Evolutionary conservation across 352 stramenopile genomes (phyloP), one percentile per base, ranked within the genome.

Genomic region (Globisporangium acanthophoron): DNA sequence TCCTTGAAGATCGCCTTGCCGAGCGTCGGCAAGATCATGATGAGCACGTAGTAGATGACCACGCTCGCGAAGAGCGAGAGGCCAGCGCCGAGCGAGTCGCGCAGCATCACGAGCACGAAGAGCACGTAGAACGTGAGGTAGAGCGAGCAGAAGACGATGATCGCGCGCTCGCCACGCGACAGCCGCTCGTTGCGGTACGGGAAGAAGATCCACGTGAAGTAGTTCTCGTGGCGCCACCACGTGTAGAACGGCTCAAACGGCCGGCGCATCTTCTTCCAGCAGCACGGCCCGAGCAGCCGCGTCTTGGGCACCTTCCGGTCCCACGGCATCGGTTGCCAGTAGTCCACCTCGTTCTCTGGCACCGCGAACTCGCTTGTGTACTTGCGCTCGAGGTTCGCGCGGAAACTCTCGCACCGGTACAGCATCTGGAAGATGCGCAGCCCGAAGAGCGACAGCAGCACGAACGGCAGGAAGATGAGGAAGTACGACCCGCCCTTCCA

Each of bases 101-200:
- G 76, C 37, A 86, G 39, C 76, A 88, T 86, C 6, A 80, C 68
- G 49, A 88, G 73, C 43, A 87, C 65, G 13, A 88, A 88, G 12
- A 81, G 66, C 43, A 88, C 76, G 74, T 88, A 88, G 51, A 88
- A 88, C 27, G 78, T 88, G 46, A 88, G 73, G 65, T 88, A 88
- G 9, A 88, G 61, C 7, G 78, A 87, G 51, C 76, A 87, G 33
- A 83, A 78, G 9, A 88, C 67, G 49, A 88, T 88, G 43, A 88
- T 55, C n/a, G 64, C 74, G 18, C 78, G 70, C 64, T 88, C 78
- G 3, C 78, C 67, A 11, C 74, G 66, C n/a, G 76, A 79, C 0
- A 88, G 65, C 20, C 62, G 67, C 56, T 88, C 78, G 54, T 88
- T 88, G 3, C 78, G 72, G 57, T 88, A 88, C 1, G 78, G 78